These are phyloP conservation scores for Apiospora koreana DNA, from an alignment of 2,329 filamentous ascomycete species.

Conservation along the genomic window DNA sequence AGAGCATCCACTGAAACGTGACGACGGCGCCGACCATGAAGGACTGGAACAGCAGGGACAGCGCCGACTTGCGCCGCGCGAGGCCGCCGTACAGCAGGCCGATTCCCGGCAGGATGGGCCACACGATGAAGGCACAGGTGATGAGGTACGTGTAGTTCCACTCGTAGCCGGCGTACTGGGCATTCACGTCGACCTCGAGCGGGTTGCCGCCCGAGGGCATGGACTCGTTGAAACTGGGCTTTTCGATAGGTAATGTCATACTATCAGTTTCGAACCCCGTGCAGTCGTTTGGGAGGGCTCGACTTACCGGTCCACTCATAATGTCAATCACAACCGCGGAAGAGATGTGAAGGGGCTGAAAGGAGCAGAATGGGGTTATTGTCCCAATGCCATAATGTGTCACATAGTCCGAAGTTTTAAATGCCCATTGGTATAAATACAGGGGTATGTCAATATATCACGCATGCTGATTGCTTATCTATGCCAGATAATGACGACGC, in stretches of 20 bases:
- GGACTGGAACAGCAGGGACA: constrained; percentile 50
- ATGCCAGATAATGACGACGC: background rate
- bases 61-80: constrained; percentile 37
- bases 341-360: background rate
- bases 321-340: background rate
- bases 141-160: constrained; percentile 63
- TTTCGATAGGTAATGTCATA: background rate
- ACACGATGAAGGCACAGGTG: constrained; percentile 62
- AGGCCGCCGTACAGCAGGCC: constrained; percentile 42
- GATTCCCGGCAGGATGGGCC: constrained; percentile 54
- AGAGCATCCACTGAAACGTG: constrained; percentile 49
- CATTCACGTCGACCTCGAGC: constrained; percentile 32
- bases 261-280: background rate
- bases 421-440: no score
- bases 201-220: constrained; percentile 28
- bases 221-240: constrained; percentile 24
- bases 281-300: background rate
- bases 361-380: background rate
- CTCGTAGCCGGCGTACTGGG: constrained; percentile 59
- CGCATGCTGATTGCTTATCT: background rate
- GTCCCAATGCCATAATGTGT: no score
- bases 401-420: background rate
- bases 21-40: constrained; percentile 46
- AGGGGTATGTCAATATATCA: background rate
- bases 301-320: background rate